Evolutionary conservation across 2,329 filamentous ascomycete genomes (phyloP), one percentile per base, ranked within the genome.

Genomic region (Immersiporthe knoxdaviesiana): DNA sequence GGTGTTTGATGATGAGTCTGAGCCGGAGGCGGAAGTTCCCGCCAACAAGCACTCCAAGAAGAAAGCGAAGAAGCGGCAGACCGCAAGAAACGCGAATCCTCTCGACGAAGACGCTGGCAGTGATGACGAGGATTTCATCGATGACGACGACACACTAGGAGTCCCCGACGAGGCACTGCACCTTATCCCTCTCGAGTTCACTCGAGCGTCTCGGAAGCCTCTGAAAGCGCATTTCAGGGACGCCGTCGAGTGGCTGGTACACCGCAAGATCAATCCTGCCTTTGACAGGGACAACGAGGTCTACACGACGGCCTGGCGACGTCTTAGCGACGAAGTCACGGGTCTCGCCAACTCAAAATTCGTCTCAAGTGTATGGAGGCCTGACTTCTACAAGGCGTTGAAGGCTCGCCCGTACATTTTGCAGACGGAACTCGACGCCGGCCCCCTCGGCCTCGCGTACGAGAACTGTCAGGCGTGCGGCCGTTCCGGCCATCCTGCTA

Each of bases 221-320:
- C 81, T 90, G 0, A 90, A 89, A 72, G 89, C 92, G 52, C 87
- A 94, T 63, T 95, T 95, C 80, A 87, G 86, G 62, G 88, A 90
- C 74, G 90, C 88, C 0, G 83, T 95, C 1, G 91, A 93, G 76
- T 95, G 92, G 92, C 90, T 94, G 79, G 89, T 95, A 2, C 91
- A 93, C 74, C 92, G 91, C 76, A 90, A 91, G 73, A 84, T 96
- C 64, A 91, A 94, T 73, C 92, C 91, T 0, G 87, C 83, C 0
- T 94, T 94, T 74, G 80, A 85, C 14, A 76, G 85, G 24, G 80
- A 85, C 6, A 87, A 92, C 70, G 82, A 86, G 10, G 81, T 93
- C 16, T 96, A 93, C 77, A 75, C 80, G 16, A 82, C 91, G 35
- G 89, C 91, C 0, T 94, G 93, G 81, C 81, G 81, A 63, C 93